Conservation (phyloP, 192 early-diverging fungal genomes). For the Coemansia sp. region DNA sequence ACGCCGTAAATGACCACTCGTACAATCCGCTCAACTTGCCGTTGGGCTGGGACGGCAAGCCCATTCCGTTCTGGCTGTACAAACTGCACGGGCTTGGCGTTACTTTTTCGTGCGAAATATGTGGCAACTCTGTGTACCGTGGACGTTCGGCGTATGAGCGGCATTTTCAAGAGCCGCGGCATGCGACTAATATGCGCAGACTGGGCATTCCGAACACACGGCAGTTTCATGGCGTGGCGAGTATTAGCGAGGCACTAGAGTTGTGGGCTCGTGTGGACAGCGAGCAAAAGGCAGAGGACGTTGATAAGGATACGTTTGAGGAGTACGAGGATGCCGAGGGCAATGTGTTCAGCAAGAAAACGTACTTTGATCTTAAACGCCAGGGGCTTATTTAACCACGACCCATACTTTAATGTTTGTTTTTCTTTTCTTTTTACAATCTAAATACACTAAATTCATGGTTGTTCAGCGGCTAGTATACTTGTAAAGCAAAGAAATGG, state of each 20-base stretch:
- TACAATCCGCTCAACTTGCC: conserved; percentile 97
- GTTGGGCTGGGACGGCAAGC: conserved; percentile 97
- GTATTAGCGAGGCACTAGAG: conserved; percentile 82
- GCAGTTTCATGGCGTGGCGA: conserved; percentile 88
- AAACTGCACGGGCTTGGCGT: conserved; percentile 95
- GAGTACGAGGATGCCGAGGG: conserved; percentile 85
- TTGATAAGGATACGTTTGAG: conserved; percentile 82
- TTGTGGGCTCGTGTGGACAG: conserved; percentile 87
- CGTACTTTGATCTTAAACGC: conserved; percentile 78
- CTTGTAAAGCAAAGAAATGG: conserved; percentile 2
- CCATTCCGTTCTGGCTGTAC: conserved; percentile 98
- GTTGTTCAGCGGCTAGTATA: too few species aligned
- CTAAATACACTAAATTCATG: background rate
- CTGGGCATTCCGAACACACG: conserved; percentile 86
- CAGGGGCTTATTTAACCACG: conserved; percentile 69
- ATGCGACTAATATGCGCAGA: conserved; percentile 90
- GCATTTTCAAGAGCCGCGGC: conserved; percentile 94
- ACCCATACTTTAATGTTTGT: background rate
- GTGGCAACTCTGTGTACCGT: conserved; percentile 92
- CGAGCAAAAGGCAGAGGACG: conserved; percentile 60
- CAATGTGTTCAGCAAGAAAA: conserved; percentile 87
- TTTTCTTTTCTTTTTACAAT: conserved; percentile 3
- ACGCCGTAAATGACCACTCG: conserved; percentile 85
- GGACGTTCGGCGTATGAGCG: conserved; percentile 95
- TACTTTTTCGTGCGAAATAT: conserved; percentile 95